These are phyloP conservation scores for Rhododendron vialii DNA, from an alignment of 148 eudicot species.

Conservation along the genomic window DNA sequence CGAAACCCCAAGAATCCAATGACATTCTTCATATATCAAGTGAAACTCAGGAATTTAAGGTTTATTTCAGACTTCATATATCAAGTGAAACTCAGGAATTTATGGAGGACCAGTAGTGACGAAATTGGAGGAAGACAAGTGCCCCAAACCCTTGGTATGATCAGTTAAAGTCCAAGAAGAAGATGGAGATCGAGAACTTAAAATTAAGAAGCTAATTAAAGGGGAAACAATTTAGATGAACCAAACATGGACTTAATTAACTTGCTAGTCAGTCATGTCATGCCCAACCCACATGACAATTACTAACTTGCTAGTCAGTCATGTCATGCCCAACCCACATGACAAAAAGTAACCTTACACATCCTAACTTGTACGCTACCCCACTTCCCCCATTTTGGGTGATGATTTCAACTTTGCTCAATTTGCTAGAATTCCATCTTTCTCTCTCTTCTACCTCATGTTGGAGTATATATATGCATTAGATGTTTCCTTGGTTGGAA, in stretches of 20 bases:
- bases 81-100: too few relatives aligned
- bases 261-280: not conserved
- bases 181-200: conserved; percentile 13
- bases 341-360: not conserved
- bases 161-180: not conserved
- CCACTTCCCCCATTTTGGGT: not conserved
- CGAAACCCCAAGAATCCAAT: too few relatives aligned
- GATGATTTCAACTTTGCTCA: not conserved
- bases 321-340: conserved; percentile 11
- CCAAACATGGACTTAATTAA: conserved; percentile 10
- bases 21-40: too few relatives aligned
- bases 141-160: not conserved
- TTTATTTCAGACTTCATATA: too few relatives aligned
- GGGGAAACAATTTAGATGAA: conserved; percentile 15
- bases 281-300: conserved; percentile 15
- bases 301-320: not conserved
- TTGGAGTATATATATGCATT: too few relatives aligned
- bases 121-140: not conserved
- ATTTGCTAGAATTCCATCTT: not conserved
- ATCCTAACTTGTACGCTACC: conserved; percentile 1
- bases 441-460: not conserved
- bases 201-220: not conserved
- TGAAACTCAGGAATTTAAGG: too few relatives aligned
- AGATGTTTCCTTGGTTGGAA: not conserved
- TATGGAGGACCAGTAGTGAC: not conserved